phyloP scores from a whole-genome alignment of 2,329 filamentous ascomycete genomes.

The Helicocarpus griseus region DNA sequence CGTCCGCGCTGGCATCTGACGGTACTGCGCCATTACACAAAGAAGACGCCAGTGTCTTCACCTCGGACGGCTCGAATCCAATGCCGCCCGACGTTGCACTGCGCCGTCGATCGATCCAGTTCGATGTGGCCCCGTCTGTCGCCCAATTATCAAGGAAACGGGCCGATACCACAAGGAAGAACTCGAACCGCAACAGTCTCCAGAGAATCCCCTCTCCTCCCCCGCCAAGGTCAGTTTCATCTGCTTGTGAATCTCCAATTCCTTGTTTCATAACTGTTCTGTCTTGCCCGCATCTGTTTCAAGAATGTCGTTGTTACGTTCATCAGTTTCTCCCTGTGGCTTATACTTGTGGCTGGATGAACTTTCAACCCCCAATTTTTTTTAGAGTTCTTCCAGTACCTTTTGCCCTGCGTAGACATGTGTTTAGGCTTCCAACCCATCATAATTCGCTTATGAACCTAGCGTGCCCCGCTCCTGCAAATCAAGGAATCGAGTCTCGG shows the following conservation, averaged over 20 bases:
- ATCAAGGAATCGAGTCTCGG: neutral
- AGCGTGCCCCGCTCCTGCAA: constrained; percentile 10
- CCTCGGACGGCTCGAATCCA: neutral
- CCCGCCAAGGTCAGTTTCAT: constrained; percentile 26
- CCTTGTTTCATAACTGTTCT: neutral
- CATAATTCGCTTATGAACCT: constrained; percentile 2
- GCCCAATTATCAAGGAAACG: constrained; percentile 18
- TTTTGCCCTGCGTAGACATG: neutral
- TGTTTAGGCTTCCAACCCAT: neutral
- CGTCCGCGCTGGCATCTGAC: constrained; percentile 11
- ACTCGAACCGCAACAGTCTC: constrained; percentile 11
- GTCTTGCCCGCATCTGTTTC: neutral
- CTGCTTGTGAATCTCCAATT: neutral
- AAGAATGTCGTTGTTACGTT: neutral
- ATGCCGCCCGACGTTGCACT: constrained; percentile 15
- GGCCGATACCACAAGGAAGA: constrained; percentile 19
- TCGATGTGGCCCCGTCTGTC: constrained; percentile 23
- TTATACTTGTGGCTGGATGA: neutral
- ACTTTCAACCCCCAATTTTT: neutral
- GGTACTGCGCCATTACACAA: neutral
- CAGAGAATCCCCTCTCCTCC: constrained; percentile 28
- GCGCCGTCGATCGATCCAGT: constrained; percentile 31
- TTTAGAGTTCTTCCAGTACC: neutral
- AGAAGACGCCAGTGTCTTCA: constrained; percentile 2
- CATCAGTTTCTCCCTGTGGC: neutral